Conservation (phyloP, 192 early-diverging fungal genomes). For the Linnemannia elongata region DNA sequence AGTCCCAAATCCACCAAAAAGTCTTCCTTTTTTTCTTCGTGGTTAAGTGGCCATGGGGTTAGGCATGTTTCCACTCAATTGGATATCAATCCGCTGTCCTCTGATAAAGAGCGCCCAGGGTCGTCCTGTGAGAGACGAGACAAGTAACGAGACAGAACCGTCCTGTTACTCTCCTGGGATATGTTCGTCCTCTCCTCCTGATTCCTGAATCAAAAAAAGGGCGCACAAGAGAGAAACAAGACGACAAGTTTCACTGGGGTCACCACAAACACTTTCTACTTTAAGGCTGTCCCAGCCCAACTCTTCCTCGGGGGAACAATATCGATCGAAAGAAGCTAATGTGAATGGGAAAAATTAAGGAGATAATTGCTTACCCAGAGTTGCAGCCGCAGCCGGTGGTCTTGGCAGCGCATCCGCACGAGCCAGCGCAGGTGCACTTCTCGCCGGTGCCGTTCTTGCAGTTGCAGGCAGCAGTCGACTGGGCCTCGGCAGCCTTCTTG, state of each 20-base stretch:
- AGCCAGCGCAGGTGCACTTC: constrained; percentile 38
- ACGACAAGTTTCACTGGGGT: no score
- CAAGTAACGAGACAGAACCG: not conserved
- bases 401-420: constrained; percentile 36
- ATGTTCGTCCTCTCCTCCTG: not conserved
- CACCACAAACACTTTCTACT: no score
- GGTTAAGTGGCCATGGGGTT: not conserved
- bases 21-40: not conserved
- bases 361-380: constrained; percentile 37
- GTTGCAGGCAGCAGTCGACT: constrained; percentile 9
- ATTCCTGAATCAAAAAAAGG: no score
- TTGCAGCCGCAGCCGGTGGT: constrained; percentile 44
- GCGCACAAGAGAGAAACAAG: no score
- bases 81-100: not conserved
- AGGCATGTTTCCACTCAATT: not conserved
- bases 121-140: not conserved
- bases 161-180: not conserved
- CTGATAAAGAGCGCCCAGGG: not conserved
- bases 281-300: no score
- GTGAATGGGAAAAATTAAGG: not conserved
- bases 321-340: not conserved
- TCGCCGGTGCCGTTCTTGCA: constrained; percentile 46
- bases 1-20: not conserved
- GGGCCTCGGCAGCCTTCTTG: constrained; percentile 37
- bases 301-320: no score